Conservation (phyloP, 495 filamentous ascomycete genomes). For the Trichoderma orchidacearum region DNA sequence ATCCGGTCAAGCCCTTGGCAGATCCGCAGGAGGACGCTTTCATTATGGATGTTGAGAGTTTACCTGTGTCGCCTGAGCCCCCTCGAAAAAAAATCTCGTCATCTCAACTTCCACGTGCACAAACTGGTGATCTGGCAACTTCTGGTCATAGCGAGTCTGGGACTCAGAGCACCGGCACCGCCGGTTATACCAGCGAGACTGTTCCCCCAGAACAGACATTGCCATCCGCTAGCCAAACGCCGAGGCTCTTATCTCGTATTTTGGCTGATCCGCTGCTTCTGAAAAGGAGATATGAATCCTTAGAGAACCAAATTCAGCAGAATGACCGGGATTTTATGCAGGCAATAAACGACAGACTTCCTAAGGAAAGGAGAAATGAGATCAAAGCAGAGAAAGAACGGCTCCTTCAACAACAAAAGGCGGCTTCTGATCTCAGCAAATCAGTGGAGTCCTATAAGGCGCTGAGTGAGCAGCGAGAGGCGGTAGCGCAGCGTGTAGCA, state of each 20-base stretch:
- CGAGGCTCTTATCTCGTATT: background rate
- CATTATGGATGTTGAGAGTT: background rate
- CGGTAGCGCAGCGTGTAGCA: slow-evolving; percentile 18
- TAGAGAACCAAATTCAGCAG: slow-evolving; percentile 16
- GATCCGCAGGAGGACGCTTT: slow-evolving; percentile 4
- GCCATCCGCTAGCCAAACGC: background rate
- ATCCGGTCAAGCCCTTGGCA: background rate
- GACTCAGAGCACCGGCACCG: background rate
- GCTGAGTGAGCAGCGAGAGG: slow-evolving; percentile 16
- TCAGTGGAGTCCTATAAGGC: slow-evolving; percentile 16
- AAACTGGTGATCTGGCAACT: background rate
- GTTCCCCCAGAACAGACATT: background rate
- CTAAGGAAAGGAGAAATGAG: slow-evolving; percentile 16
- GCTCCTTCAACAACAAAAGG: slow-evolving; percentile 16
- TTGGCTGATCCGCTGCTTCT: background rate
- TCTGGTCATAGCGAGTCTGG: background rate
- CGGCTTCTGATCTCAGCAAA: slow-evolving; percentile 13
- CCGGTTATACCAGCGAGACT: background rate
- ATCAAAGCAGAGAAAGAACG: slow-evolving; percentile 20
- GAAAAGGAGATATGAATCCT: slow-evolving; percentile 12
- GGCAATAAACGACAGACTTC: slow-evolving; percentile 15
- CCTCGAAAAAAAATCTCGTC: background rate
- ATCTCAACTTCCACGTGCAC: background rate
- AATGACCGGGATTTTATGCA: slow-evolving; percentile 20
- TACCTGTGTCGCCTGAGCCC: background rate